These are phyloP conservation scores for Botrytis paeoniae DNA, from an alignment of 2,329 filamentous ascomycete species.

Conservation along the genomic window DNA sequence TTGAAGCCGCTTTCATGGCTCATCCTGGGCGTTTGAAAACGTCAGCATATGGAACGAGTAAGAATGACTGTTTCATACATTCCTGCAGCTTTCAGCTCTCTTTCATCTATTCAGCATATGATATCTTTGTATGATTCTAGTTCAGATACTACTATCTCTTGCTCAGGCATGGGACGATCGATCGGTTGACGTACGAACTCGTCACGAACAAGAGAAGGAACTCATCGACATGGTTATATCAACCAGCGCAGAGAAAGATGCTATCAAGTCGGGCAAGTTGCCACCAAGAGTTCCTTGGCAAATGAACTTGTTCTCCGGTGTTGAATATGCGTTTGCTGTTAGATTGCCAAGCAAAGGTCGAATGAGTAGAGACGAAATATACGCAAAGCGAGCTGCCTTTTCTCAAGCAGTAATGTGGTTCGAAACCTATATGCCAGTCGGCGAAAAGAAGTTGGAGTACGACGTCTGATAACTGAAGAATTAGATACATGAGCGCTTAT, in stretches of 20 bases:
- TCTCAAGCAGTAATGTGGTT: slow-evolving; percentile 1
- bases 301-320: background rate
- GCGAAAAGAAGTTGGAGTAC: background rate
- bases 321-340: background rate
- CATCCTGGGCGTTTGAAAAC: background rate
- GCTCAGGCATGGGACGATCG: background rate
- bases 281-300: background rate
- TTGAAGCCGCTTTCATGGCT: background rate
- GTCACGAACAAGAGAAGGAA: background rate
- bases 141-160: background rate
- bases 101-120: background rate
- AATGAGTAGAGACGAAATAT: background rate
- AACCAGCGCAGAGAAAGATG: background rate
- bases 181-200: background rate
- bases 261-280: background rate
- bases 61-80: background rate
- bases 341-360: background rate
- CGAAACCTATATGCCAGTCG: background rate
- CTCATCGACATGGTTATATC: background rate
- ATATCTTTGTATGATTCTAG: background rate
- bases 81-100: background rate
- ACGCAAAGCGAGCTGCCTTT: slow-evolving; percentile 4
- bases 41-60: background rate
- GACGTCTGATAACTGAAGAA: background rate
- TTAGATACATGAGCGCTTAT: background rate